Evolutionary conservation across 2,329 filamentous ascomycete species (phyloP).

Genomic region (Aspergillus fumigatiaffinis): DNA sequence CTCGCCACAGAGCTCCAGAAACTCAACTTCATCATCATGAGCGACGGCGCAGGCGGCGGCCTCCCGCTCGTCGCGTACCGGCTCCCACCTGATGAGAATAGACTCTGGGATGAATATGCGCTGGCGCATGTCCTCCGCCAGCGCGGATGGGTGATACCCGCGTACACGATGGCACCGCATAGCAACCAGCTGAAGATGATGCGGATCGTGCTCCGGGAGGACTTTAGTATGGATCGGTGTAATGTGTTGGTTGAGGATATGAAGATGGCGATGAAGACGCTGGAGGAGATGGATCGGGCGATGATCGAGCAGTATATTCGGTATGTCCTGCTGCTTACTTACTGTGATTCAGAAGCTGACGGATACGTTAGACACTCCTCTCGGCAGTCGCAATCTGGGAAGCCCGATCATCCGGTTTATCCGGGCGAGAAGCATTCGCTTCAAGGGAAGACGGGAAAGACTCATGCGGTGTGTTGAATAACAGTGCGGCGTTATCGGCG

Average conservation of each 20-base stretch:
- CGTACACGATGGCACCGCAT: constrained; percentile 93
- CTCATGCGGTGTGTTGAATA: constrained; percentile 71
- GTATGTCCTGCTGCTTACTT: constrained; percentile 36
- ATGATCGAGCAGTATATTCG: constrained; percentile 64
- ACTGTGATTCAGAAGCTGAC: neutral
- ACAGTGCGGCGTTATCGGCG: neutral
- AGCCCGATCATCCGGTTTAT: constrained; percentile 39
- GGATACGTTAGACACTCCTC: neutral
- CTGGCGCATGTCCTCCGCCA: constrained; percentile 78
- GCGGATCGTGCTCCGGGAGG: constrained; percentile 84
- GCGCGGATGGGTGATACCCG: constrained; percentile 85
- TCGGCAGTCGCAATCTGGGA: neutral
- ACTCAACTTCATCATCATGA: constrained; percentile 83
- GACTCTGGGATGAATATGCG: constrained; percentile 68
- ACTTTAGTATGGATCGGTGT: constrained; percentile 77
- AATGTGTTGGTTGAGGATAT: constrained; percentile 74
- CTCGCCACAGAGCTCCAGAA: constrained; percentile 66
- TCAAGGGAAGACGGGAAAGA: constrained; percentile 84
- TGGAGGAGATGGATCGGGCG: constrained; percentile 69
- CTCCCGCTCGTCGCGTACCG: constrained; percentile 88
- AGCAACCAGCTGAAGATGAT: constrained; percentile 82
- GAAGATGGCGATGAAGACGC: constrained; percentile 64
- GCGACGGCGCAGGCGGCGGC: constrained; percentile 68
- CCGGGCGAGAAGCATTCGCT: constrained; percentile 75
- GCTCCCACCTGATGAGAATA: constrained; percentile 53